phyloP scores from a whole-genome alignment of 805 yeast species.

The Candida suzukii region DNA sequence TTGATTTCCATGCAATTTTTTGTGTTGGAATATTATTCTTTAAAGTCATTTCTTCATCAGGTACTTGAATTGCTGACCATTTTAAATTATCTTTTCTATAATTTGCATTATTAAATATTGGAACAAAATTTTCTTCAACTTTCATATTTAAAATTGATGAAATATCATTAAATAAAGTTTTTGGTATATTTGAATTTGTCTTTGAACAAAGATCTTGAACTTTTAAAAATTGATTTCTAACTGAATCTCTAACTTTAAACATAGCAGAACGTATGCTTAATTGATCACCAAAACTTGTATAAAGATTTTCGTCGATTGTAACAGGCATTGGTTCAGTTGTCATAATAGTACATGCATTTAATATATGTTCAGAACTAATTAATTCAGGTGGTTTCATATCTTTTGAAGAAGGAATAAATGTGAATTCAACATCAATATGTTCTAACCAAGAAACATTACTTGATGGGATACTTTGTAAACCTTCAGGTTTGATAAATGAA shows the following conservation, averaged over 20 bases:
- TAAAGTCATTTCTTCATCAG: background rate
- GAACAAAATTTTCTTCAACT: slow-evolving; percentile 3
- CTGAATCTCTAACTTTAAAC: background rate
- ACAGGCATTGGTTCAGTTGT: slow-evolving; percentile 28
- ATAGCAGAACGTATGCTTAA: background rate
- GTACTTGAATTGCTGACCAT: slow-evolving; percentile 1
- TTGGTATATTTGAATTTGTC: slow-evolving; percentile 4
- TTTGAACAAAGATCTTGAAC: slow-evolving; percentile 1
- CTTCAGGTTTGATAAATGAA: background rate
- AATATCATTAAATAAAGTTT: slow-evolving; percentile 17
- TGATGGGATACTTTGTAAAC: background rate
- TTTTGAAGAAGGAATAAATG: slow-evolving; percentile 2
- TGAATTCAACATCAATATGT: slow-evolving; percentile 4
- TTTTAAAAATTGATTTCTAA: slow-evolving; percentile 5
- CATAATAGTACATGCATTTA: slow-evolving; percentile 6
- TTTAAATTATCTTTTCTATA: background rate
- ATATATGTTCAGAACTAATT: background rate
- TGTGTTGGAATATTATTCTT: background rate
- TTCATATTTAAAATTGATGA: slow-evolving; percentile 17
- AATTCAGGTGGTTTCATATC: slow-evolving; percentile 7
- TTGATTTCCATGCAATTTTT: slow-evolving; percentile 1
- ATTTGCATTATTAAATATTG: slow-evolving; percentile 5
- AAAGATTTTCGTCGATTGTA: slow-evolving; percentile 26
- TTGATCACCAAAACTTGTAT: slow-evolving; percentile 9
- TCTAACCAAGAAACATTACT: background rate